These are phyloP conservation scores for Camelina neglecta DNA, from an alignment of 345 rosid genomes.

Conservation along the genomic window DNA sequence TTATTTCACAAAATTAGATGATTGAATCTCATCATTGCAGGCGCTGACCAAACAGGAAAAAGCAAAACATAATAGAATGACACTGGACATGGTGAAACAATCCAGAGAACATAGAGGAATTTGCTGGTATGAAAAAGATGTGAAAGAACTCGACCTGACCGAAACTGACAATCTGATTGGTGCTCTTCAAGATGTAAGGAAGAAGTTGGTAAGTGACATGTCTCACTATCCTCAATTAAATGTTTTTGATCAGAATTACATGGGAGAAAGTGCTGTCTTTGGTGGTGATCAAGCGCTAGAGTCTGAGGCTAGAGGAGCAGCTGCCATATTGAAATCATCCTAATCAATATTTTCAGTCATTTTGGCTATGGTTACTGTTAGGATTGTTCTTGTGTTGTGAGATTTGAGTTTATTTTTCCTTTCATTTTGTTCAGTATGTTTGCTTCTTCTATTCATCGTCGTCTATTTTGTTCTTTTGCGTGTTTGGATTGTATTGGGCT, in stretches of 20 bases:
- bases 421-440: neutral
- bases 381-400: constrained; percentile 1
- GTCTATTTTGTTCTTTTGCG: neutral
- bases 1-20: neutral
- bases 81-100: constrained; percentile 38
- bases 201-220: constrained; percentile 40
- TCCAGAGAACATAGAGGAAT: constrained; percentile 15
- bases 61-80: constrained; percentile 46
- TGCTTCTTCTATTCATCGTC: neutral
- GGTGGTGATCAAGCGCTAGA: constrained; percentile 11
- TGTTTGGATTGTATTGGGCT: too few relatives aligned
- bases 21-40: constrained; percentile 10
- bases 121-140: constrained; percentile 64
- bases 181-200: constrained; percentile 46
- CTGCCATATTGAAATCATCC: neutral
- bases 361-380: neutral
- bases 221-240: neutral
- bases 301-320: neutral
- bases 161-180: constrained; percentile 48
- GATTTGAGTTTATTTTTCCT: neutral
- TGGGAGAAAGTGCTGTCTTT: neutral
- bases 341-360: neutral
- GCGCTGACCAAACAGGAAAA: constrained; percentile 37
- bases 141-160: constrained; percentile 38
- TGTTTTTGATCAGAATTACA: constrained; percentile 2